Percentiles rank a stretch among this genome's conserved stretches.
These are phyloP conservation scores for Penicillium rolfsii DNA, from an alignment of 2,329 filamentous ascomycete species.

Conservation along the genomic window DNA sequence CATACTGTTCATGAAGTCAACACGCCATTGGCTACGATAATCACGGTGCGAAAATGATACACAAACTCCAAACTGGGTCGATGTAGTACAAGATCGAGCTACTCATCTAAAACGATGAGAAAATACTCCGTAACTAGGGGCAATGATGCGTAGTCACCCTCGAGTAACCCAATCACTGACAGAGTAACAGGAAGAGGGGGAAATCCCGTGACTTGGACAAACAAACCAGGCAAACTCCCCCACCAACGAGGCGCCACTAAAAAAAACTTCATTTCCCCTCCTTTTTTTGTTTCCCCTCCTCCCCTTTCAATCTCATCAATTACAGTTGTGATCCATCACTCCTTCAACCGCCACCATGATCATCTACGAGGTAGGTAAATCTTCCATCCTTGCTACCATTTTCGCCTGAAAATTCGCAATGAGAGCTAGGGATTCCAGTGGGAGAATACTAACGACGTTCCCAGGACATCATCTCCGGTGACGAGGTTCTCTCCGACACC, in stretches of 20 bases:
- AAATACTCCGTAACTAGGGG: not conserved
- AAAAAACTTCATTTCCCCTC: conserved; percentile 36
- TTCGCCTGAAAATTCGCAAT: not conserved
- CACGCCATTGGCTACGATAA: not conserved
- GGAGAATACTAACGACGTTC: conserved; percentile 9
- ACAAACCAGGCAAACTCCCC: conserved; percentile 34
- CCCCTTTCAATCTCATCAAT: conserved; percentile 29
- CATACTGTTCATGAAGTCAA: not conserved
- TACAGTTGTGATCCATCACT: conserved; percentile 27
- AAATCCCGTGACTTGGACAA: conserved; percentile 14
- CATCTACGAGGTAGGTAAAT: conserved; percentile 65
- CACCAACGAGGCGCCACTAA: conserved; percentile 32
- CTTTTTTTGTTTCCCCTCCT: conserved; percentile 33
- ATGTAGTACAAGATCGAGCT: not conserved
- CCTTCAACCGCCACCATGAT: conserved; percentile 64
- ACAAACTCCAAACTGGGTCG: no score
- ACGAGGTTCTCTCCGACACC: conserved; percentile 97
- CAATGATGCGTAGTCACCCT: no score
- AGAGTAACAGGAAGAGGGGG: not conserved
- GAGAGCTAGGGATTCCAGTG: not conserved
- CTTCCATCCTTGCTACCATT: not conserved
- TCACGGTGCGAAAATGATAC: not conserved
- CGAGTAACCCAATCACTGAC: no score
- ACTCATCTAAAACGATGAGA: not conserved
- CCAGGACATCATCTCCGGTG: conserved; percentile 84